Evolutionary conservation across 495 filamentous ascomycete genomes (phyloP).

Genomic region (Aeminium ludgeri): DNA sequence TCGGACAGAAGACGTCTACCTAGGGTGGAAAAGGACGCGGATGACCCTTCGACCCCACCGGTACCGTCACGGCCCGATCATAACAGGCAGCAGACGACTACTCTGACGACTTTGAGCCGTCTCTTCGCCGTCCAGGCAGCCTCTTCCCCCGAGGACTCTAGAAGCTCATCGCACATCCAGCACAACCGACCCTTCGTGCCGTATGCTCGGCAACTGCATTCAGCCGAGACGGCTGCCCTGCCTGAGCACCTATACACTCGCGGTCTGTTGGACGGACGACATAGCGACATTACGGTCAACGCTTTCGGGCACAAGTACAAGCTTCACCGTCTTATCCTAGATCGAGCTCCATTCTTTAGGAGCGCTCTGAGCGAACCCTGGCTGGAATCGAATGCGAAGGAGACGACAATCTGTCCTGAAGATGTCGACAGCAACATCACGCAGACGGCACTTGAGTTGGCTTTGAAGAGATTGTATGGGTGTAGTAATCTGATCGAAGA

Average conservation of each 20-base stretch:
- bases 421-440: slow-evolving; percentile 41
- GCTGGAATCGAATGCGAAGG: slow-evolving; percentile 36
- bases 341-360: slow-evolving; percentile 42
- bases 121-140: slow-evolving; percentile 22
- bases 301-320: slow-evolving; percentile 38
- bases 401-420: slow-evolving; percentile 40
- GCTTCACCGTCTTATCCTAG: slow-evolving; percentile 39
- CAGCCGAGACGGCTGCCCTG: slow-evolving; percentile 30
- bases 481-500: slow-evolving; percentile 32
- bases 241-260: slow-evolving; percentile 40
- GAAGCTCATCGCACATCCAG: slow-evolving; percentile 20
- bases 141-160: slow-evolving; percentile 15
- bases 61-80: not conserved
- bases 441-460: slow-evolving; percentile 38
- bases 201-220: slow-evolving; percentile 13
- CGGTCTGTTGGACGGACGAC: slow-evolving; percentile 38
- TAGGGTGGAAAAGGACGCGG: slow-evolving; percentile 27
- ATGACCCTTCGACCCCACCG: slow-evolving; percentile 25
- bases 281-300: slow-evolving; percentile 38
- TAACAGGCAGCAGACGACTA: slow-evolving; percentile 17
- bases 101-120: slow-evolving; percentile 21
- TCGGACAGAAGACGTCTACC: slow-evolving; percentile 5
- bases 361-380: slow-evolving; percentile 41
- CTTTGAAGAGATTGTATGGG: slow-evolving; percentile 40
- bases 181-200: slow-evolving; percentile 6